Conservation (phyloP, 2,329 filamentous ascomycete genomes). For the Pseudopithomyces chartarum region DNA sequence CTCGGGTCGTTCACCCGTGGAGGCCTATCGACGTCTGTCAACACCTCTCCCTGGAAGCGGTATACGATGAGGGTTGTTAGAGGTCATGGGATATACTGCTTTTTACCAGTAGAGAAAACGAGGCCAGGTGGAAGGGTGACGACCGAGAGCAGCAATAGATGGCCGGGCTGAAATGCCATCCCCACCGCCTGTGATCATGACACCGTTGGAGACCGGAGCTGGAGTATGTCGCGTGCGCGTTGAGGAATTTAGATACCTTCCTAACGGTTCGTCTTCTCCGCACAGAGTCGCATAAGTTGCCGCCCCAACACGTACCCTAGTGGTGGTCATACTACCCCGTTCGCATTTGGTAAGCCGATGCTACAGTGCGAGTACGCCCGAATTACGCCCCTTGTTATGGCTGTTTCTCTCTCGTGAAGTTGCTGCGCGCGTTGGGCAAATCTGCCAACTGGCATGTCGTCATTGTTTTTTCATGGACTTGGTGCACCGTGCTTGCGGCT, state of each 20-base stretch:
- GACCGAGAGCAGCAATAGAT: background rate
- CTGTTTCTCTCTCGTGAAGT: background rate
- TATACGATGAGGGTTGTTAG: background rate
- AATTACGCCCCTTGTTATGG: background rate
- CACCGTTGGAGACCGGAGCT: constrained; percentile 3
- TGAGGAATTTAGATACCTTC: constrained; percentile 8
- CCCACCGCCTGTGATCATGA: constrained; percentile 8
- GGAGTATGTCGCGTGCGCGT: constrained; percentile 9
- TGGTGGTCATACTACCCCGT: background rate
- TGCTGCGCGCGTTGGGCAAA: background rate
- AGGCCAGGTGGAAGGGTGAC: background rate
- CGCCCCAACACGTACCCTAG: background rate
- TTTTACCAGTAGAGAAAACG: background rate
- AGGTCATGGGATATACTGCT: background rate
- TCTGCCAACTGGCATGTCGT: background rate
- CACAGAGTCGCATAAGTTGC: constrained; percentile 3
- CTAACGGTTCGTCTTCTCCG: constrained; percentile 12
- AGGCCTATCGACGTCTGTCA: background rate
- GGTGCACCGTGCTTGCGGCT: background rate
- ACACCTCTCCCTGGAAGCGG: background rate
- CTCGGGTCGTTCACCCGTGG: background rate
- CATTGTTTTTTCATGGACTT: background rate
- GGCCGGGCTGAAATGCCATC: background rate
- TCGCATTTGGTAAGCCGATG: background rate
- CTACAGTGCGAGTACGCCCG: background rate